phyloP scores from a whole-genome alignment of 2,329 filamentous ascomycete species.

The Sporothrix mexicana region DNA sequence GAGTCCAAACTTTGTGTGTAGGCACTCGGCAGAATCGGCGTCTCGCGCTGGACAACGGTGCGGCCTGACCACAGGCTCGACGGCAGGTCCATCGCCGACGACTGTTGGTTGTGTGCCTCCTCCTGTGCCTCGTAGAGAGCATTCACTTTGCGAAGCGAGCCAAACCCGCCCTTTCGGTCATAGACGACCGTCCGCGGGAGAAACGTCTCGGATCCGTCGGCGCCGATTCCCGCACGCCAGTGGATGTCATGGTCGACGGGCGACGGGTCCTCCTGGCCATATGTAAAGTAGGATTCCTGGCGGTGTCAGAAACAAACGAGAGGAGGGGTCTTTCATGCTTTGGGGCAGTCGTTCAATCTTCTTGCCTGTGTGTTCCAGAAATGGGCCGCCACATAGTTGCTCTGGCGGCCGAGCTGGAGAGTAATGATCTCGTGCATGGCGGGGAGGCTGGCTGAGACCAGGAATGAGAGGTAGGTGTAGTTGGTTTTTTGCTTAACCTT shows the following conservation, averaged over 20 bases:
- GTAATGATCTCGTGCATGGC: conserved; percentile 94
- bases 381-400: conserved; percentile 92
- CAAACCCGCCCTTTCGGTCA: conserved; percentile 92
- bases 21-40: conserved; percentile 69
- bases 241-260: conserved; percentile 83
- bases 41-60: conserved; percentile 70
- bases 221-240: conserved; percentile 81
- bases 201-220: conserved; percentile 87
- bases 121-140: conserved; percentile 73
- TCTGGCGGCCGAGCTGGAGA: conserved; percentile 88
- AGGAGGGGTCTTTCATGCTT: too few relatives aligned
- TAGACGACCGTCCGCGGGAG: conserved; percentile 92
- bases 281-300: conserved; percentile 98
- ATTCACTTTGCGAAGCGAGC: conserved; percentile 84
- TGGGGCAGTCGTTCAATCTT: too few relatives aligned
- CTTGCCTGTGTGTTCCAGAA: conserved; percentile 93
- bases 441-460: neutral
- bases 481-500: too few relatives aligned
- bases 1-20: conserved; percentile 83
- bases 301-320: neutral
- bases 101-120: conserved; percentile 36
- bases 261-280: conserved; percentile 68
- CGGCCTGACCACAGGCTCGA: conserved; percentile 57
- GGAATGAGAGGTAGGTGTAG: neutral
- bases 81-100: conserved; percentile 31